Conservation (phyloP, 1,139 yeast genomes). For the Scheffersomyces titani region DNA sequence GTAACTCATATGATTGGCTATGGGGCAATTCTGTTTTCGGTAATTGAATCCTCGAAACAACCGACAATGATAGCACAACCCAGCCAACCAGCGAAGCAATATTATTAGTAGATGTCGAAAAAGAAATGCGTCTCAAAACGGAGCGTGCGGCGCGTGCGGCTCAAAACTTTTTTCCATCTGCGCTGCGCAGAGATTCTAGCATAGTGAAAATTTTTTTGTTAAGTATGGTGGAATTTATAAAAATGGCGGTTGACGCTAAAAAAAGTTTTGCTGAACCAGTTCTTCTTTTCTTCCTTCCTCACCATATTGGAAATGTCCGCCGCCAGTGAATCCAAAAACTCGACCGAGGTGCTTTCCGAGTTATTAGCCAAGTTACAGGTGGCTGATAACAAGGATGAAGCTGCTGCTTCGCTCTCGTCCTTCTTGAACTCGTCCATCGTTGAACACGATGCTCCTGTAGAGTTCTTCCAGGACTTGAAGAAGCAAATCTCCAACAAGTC, state of each 20-base stretch:
- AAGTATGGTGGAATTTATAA: neutral
- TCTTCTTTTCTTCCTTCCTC: conserved; percentile 11
- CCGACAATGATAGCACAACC: neutral
- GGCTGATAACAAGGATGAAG: conserved; percentile 86
- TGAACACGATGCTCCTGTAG: conserved; percentile 96
- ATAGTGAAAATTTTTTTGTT: neutral
- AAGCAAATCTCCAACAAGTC: conserved; percentile 77
- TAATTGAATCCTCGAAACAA: neutral
- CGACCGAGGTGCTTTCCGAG: conserved; percentile 86
- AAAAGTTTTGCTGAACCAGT: neutral
- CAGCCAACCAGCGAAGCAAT: neutral
- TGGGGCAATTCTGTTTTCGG: neutral
- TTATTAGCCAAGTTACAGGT: conserved; percentile 90
- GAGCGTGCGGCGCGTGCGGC: conserved; percentile 2
- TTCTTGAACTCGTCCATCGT: conserved; percentile 96
- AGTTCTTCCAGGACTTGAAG: conserved; percentile 77
- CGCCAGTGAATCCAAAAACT: conserved; percentile 64
- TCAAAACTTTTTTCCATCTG: conserved; percentile 1
- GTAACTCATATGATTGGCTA: neutral
- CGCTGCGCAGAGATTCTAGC: neutral
- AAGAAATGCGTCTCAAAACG: neutral
- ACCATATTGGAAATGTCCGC: conserved; percentile 54
- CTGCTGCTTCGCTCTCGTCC: conserved; percentile 88
- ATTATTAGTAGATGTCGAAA: neutral
- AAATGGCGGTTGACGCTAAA: conserved; percentile 1